Conservation (phyloP, 495 filamentous ascomycete genomes). For the Cercophora scortea region DNA sequence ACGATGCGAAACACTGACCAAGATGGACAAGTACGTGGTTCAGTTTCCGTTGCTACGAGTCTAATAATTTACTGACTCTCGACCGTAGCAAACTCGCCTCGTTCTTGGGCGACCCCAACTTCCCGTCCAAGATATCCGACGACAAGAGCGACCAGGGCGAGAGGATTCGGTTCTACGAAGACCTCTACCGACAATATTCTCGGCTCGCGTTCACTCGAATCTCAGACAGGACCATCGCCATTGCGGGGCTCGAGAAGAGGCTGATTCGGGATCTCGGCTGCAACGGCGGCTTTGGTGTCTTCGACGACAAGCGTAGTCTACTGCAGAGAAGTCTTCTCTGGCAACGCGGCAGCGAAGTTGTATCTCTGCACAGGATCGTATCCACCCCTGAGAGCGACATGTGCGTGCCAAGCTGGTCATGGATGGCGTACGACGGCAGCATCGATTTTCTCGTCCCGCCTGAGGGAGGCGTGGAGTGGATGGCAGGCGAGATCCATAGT, state of each 20-base stretch:
- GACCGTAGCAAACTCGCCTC: constrained; percentile 6
- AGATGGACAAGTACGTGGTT: constrained; percentile 13
- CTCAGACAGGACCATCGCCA: constrained; percentile 21
- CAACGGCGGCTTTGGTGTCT: constrained; percentile 13
- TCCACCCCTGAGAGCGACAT: too few species aligned
- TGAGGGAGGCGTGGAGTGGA: neutral
- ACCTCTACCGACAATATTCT: constrained; percentile 23
- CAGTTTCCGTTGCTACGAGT: neutral
- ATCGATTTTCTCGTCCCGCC: neutral
- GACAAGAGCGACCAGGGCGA: constrained; percentile 1
- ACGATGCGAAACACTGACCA: constrained; percentile 25
- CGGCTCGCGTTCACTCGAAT: constrained; percentile 12
- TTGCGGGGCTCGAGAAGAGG: constrained; percentile 22
- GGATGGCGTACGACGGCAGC: constrained; percentile 5
- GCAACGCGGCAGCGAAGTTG: neutral
- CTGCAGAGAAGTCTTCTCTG: constrained; percentile 15
- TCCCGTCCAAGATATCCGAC: constrained; percentile 12
- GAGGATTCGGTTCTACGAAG: constrained; percentile 16
- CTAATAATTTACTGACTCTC: neutral
- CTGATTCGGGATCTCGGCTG: constrained; percentile 11
- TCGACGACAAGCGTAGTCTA: constrained; percentile 4
- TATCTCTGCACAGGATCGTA: too few species aligned
- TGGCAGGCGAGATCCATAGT: neutral
- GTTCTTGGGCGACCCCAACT: constrained; percentile 26
- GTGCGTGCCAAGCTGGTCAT: constrained; percentile 2